phyloP scores from a whole-genome alignment of 1,284 basidiomycete species.

The Sanguinoderma infundibulare region DNA sequence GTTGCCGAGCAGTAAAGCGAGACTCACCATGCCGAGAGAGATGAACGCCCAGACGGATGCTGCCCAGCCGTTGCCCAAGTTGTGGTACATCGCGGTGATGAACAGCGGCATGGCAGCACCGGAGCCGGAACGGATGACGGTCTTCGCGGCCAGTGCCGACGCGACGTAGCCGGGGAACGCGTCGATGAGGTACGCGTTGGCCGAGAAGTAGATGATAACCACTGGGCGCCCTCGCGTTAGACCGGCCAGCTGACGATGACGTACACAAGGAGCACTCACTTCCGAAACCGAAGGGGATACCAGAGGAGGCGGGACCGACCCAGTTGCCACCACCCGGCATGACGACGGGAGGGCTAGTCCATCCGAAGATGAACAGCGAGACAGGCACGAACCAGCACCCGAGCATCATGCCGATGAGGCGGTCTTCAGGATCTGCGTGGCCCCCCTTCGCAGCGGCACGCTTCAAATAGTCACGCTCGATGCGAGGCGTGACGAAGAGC shows the following conservation, averaged over 20 bases:
- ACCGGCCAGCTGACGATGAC: too few relatives aligned
- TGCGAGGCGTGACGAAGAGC: conserved; percentile 41
- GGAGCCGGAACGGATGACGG: conserved; percentile 61
- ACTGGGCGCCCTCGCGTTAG: conserved; percentile 55
- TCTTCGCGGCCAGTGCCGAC: conserved; percentile 72
- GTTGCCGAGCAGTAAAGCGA: too few relatives aligned
- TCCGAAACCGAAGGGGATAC: too few relatives aligned
- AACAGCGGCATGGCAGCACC: conserved; percentile 73
- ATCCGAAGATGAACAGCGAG: conserved; percentile 57
- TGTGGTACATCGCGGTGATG: conserved; percentile 62
- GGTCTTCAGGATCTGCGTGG: conserved; percentile 50
- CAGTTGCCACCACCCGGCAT: too few relatives aligned
- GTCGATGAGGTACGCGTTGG: conserved; percentile 61
- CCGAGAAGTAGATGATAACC: conserved; percentile 69
- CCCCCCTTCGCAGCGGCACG: conserved; percentile 44
- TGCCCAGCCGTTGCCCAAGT: conserved; percentile 62
- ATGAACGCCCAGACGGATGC: conserved; percentile 58
- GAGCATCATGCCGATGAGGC: conserved; percentile 48
- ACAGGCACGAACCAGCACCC: conserved; percentile 47
- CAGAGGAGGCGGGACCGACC: conserved; percentile 63
- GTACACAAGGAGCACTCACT: too few relatives aligned
- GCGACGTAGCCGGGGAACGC: conserved; percentile 65
- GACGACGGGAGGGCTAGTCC: conserved; percentile 61
- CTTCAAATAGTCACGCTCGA: conserved; percentile 36
- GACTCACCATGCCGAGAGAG: conserved; percentile 52